Evolutionary conservation across 176 grass and related monocot species (phyloP).

Genomic region (Zoysia pacifica): DNA sequence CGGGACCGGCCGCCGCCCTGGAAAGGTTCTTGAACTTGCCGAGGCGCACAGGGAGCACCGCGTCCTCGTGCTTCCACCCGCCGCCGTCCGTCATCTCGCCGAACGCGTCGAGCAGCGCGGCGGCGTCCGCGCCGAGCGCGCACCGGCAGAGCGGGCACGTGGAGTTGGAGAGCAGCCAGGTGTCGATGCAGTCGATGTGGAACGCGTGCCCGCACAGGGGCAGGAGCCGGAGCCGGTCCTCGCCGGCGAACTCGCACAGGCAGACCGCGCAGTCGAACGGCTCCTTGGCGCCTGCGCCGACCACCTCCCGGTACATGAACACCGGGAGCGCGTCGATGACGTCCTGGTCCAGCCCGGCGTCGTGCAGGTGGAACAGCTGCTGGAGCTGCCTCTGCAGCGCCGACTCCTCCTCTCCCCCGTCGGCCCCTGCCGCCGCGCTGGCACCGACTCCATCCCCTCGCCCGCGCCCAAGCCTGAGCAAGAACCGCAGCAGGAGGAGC

Average conservation of each 20-base stretch:
- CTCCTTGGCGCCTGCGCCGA: slow-evolving; percentile 58
- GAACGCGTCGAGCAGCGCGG: slow-evolving; percentile 54
- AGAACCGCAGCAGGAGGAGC: slow-evolving; percentile 63
- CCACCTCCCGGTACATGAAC: slow-evolving; percentile 87
- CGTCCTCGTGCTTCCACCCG: slow-evolving; percentile 44
- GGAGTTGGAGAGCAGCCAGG: slow-evolving; percentile 97
- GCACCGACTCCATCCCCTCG: not conserved
- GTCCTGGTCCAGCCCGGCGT: slow-evolving; percentile 84
- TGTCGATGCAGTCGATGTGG: slow-evolving; percentile 91
- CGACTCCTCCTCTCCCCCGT: slow-evolving; percentile 22
- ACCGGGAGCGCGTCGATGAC: slow-evolving; percentile 93
- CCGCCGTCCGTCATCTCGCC: slow-evolving; percentile 39
- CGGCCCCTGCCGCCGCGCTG: not conserved
- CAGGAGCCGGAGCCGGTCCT: slow-evolving; percentile 85
- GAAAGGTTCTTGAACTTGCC: slow-evolving; percentile 87
- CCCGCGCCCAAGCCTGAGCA: slow-evolving; percentile 47
- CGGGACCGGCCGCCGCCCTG: slow-evolving; percentile 27
- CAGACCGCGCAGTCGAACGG: slow-evolving; percentile 96
- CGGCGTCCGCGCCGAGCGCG: slow-evolving; percentile 59
- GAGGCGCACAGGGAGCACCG: slow-evolving; percentile 71
- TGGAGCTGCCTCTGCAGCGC: slow-evolving; percentile 79
- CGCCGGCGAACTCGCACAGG: slow-evolving; percentile 81
- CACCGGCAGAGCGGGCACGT: slow-evolving; percentile 90
- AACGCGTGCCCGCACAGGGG: slow-evolving; percentile 92
- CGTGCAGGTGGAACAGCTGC: slow-evolving; percentile 91